A percentile compares a stretch with the other conserved stretches of the same genome.
Evolutionary conservation across 169 alveolate species (phyloP).

Genomic region (Perkinsus olseni): DNA sequence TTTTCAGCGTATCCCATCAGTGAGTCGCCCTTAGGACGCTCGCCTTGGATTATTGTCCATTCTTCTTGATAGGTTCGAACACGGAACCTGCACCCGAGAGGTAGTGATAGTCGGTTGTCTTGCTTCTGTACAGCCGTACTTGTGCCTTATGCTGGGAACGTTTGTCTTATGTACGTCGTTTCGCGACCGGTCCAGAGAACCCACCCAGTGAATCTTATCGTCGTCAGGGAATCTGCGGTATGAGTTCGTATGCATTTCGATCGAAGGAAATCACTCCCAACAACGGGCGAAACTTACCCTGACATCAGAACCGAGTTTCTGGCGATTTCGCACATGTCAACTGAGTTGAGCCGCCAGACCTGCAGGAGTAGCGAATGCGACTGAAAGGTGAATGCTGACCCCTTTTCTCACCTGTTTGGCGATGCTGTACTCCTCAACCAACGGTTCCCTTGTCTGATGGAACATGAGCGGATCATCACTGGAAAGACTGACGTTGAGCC

Average conservation of each 20-base stretch:
- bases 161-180: conserved; percentile 34
- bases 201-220: neutral
- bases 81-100: neutral
- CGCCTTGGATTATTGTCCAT: neutral
- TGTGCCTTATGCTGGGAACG: conserved; percentile 36
- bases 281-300: neutral
- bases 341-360: conserved; percentile 68
- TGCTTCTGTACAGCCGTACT: too few species aligned
- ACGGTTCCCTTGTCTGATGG: conserved; percentile 81
- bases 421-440: conserved; percentile 81
- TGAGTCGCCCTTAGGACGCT: neutral
- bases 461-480: conserved; percentile 89
- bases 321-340: conserved; percentile 81
- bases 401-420: conserved; percentile 51
- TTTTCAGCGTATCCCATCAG: neutral
- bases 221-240: neutral
- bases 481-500: conserved; percentile 79
- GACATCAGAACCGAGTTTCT: conserved; percentile 63
- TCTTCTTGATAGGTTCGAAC: neutral
- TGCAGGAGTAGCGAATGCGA: conserved; percentile 15
- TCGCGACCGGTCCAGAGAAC: conserved; percentile 37
- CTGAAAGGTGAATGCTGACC: neutral
- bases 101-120: too few species aligned
- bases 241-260: too few species aligned
- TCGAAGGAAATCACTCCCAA: neutral